These are phyloP conservation scores for Dothideomycetidae sp. DNA, from an alignment of 2,329 filamentous ascomycete genomes.

Conservation along the genomic window DNA sequence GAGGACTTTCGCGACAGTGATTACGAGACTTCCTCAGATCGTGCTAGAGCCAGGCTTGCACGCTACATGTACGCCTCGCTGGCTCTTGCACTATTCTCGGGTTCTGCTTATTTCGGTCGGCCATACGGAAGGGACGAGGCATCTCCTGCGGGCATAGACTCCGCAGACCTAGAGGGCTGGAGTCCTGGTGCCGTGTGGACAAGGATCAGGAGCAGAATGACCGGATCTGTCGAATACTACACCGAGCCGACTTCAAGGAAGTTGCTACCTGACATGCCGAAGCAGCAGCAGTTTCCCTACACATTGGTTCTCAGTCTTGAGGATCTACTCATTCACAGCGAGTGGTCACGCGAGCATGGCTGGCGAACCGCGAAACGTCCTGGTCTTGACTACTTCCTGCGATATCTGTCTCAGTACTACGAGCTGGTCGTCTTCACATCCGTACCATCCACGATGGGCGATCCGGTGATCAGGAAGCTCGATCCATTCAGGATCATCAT, in stretches of 20 bases:
- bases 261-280: slow-evolving; percentile 68
- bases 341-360: slow-evolving; percentile 86
- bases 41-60: slow-evolving; percentile 60
- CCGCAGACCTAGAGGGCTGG: slow-evolving; percentile 69
- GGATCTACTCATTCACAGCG: slow-evolving; percentile 84
- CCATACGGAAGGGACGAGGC: slow-evolving; percentile 70
- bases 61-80: slow-evolving; percentile 58
- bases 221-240: slow-evolving; percentile 75
- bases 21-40: slow-evolving; percentile 84
- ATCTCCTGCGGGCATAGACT: slow-evolving; percentile 37
- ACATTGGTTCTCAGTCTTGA: slow-evolving; percentile 87
- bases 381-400: slow-evolving; percentile 91
- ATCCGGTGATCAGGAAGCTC: slow-evolving; percentile 80
- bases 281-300: slow-evolving; percentile 70
- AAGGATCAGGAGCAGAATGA: slow-evolving; percentile 60
- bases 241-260: slow-evolving; percentile 92
- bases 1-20: slow-evolving; percentile 60
- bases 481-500: slow-evolving; percentile 91
- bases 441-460: slow-evolving; percentile 68
- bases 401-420: slow-evolving; percentile 95
- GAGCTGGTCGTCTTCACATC: slow-evolving; percentile 93
- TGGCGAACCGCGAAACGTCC: slow-evolving; percentile 93
- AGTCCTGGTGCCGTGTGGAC: slow-evolving; percentile 60
- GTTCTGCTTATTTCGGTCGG: slow-evolving; percentile 63
- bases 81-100: slow-evolving; percentile 41